Base-by-base conservation (phyloP, 176 grass and related monocot species). In the Areca catechu region DNA sequence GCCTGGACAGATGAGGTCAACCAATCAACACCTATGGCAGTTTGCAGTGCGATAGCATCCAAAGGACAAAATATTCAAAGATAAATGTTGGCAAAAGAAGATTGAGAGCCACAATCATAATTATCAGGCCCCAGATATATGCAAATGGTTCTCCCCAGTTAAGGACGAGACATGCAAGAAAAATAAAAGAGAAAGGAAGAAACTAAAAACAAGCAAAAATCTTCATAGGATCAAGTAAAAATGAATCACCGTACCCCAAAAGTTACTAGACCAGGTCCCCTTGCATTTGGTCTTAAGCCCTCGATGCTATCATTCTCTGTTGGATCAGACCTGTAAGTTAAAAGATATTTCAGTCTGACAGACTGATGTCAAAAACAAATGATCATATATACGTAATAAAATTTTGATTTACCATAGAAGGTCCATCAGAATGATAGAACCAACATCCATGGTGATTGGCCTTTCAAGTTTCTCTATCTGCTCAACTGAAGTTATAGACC, bases 381-480 rank as follows among this genome's bases (percentile, higher is more conserved):
- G 51, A 48, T 24, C 56, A 56, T 43, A 43, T 12, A 43, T 43
- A 43, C 0, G 34, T 43, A 10, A 43, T 14, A 43, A 43, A 43
- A 43, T 14, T 43, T 9, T 43, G 34, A 43, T 14, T 15, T 92
- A 97, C 93, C 93, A 97, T 78, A 97, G 47, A 22, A 97, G 86
- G 61, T 97, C 93, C 93, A 97, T 97, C 5, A 97, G 81, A 49
- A 97, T 77, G 67, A 97, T 91, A 51, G 93, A 97, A 27, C 87
- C 93, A 15, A 91, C 93, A 73, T 97, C 93, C 93, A 97, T 97
- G 79, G 83, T 97, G 58, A 97, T 97, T 53, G 93, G 93, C 68
- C 93, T 88, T 71, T 92, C 93, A 77, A 97, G 84, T 70, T 97
- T 97, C 59, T 97, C 93, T 61, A 97, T 97, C 71, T 97, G 93